These are phyloP conservation scores for Rhododendron simsii DNA, from an alignment of 148 eudicot genomes.

Conservation along the genomic window DNA sequence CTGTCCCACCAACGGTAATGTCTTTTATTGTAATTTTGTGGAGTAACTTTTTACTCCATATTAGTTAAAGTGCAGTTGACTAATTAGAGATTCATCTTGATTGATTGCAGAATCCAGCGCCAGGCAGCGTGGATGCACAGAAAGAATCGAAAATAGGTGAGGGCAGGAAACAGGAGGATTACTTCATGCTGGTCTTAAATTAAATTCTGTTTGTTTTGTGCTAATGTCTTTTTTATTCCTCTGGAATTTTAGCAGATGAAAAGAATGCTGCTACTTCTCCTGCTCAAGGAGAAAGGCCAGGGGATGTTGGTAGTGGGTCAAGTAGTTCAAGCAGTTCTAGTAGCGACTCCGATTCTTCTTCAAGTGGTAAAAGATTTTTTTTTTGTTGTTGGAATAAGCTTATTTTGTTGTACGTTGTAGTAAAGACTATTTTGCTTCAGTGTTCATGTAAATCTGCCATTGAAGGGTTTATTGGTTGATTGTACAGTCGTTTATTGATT, in stretches of 20 bases:
- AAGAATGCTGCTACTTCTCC: conserved; percentile 34
- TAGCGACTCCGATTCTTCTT: conserved; percentile 88
- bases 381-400: neutral
- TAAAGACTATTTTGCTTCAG: conserved; percentile 22
- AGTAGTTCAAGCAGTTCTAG: conserved; percentile 96
- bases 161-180: neutral
- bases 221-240: neutral
- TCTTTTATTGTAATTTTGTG: neutral
- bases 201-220: neutral
- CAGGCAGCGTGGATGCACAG: neutral
- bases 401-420: neutral
- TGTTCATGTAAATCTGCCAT: neutral
- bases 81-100: neutral
- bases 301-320: conserved; percentile 50
- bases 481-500: neutral
- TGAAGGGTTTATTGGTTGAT: neutral
- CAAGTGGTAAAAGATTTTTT: conserved; percentile 53
- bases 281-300: conserved; percentile 48
- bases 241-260: conserved; percentile 31
- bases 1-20: conserved; percentile 29
- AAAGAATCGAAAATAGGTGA: conserved; percentile 31
- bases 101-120: conserved; percentile 11
- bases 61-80: neutral
- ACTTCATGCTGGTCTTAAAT: neutral
- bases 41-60: neutral